Percentiles rank a stretch among this genome's conserved stretches.
Evolutionary conservation across 1,284 basidiomycete genomes (phyloP).

Genomic region (Trichosporon inkin): DNA sequence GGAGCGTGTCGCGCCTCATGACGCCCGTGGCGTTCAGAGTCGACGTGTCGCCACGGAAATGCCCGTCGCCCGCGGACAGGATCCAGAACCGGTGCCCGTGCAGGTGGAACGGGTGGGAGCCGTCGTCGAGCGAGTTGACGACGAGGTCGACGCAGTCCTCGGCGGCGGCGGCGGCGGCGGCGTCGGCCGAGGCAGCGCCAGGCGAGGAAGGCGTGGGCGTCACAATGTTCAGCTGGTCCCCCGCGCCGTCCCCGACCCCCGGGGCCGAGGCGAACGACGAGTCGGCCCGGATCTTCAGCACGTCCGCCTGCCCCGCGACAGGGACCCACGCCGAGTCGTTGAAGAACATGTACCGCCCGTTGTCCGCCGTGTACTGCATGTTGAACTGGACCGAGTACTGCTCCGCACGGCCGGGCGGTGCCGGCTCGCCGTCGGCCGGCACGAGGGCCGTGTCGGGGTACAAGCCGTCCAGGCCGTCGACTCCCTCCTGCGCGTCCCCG

Average conservation of each 20-base stretch:
- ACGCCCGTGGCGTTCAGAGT: slow-evolving; percentile 26
- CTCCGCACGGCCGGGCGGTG: background rate
- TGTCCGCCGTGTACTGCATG: slow-evolving; percentile 24
- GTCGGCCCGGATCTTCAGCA: background rate
- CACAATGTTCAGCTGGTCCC: slow-evolving; percentile 23
- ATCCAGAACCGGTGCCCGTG: slow-evolving; percentile 35
- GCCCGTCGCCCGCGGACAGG: slow-evolving; percentile 17
- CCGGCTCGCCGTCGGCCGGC: slow-evolving; percentile 16
- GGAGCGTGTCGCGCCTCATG: slow-evolving; percentile 32
- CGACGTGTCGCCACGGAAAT: slow-evolving; percentile 16
- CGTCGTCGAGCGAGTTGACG: slow-evolving; percentile 30
- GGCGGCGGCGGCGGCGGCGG: slow-evolving; percentile 12
- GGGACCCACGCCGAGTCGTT: slow-evolving; percentile 22
- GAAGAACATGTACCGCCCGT: slow-evolving; percentile 27
- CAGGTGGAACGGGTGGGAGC: slow-evolving; percentile 35
- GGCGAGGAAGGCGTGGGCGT: slow-evolving; percentile 14
- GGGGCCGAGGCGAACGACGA: background rate
- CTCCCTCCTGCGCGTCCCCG: slow-evolving; percentile 4
- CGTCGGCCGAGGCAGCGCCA: slow-evolving; percentile 24
- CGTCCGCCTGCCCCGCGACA: background rate
- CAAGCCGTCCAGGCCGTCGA: background rate
- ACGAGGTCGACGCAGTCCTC: slow-evolving; percentile 25
- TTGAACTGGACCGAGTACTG: slow-evolving; percentile 20
- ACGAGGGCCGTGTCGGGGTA: slow-evolving; percentile 6
- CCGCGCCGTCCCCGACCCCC: background rate